These are phyloP conservation scores for Backusella parvicylindrica DNA, from an alignment of 192 early-diverging fungal species.

Conservation along the genomic window DNA sequence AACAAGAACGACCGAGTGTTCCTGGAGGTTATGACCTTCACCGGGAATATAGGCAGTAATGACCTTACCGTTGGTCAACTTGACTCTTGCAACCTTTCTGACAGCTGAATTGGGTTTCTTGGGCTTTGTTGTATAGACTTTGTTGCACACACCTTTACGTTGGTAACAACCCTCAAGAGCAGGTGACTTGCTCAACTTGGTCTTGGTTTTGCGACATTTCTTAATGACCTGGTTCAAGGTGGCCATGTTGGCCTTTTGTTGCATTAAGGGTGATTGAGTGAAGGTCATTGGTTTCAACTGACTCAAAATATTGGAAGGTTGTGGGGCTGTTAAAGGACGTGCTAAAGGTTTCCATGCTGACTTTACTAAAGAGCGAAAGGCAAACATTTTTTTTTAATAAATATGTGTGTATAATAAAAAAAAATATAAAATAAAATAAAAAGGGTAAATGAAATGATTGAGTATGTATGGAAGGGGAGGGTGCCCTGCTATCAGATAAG, in stretches of 20 bases:
- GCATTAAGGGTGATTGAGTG: not conserved
- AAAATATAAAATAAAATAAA: not conserved
- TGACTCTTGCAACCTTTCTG: slow-evolving; percentile 89
- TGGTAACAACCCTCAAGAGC: slow-evolving; percentile 86
- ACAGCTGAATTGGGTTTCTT: slow-evolving; percentile 99
- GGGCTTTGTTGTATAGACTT: slow-evolving; percentile 94
- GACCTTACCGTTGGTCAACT: slow-evolving; percentile 88
- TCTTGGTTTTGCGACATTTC: slow-evolving; percentile 69
- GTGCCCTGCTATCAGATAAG: not conserved
- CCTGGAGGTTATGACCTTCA: slow-evolving; percentile 97
- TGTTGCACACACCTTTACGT: slow-evolving; percentile 91
- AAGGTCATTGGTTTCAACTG: slow-evolving; percentile 6
- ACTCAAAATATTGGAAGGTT: not conserved
- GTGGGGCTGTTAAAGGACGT: not conserved
- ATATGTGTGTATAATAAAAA: not conserved
- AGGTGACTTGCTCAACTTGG: slow-evolving; percentile 68
- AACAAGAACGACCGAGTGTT: slow-evolving; percentile 95
- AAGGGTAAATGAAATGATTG: too few relatives aligned
- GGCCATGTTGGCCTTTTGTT: slow-evolving; percentile 54
- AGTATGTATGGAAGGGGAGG: not conserved
- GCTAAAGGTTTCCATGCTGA: slow-evolving; percentile 3
- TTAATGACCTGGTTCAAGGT: slow-evolving; percentile 94
- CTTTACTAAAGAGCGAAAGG: slow-evolving; percentile 8
- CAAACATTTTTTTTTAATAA: not conserved
- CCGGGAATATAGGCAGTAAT: slow-evolving; percentile 97